Evolutionary conservation across 2,329 filamentous ascomycete species (phyloP), one percentile per base, ranked within the genome.

Genomic region (Trichoderma hamatum): DNA sequence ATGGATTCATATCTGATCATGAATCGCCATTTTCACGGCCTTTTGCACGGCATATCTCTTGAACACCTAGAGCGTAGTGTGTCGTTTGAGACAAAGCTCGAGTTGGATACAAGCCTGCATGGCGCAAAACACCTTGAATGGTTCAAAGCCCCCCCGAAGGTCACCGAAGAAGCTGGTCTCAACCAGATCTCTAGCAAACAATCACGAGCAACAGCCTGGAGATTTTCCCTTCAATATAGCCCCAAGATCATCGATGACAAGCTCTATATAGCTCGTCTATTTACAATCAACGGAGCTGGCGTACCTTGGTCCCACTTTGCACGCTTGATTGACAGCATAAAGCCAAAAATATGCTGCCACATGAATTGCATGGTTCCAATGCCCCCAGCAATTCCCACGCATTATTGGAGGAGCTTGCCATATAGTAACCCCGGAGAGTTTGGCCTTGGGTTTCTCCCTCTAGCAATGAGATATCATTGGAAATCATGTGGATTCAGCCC

Each of bases 1-100:
- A 55, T 55, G 61, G 32, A 54, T 5, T 49, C 32, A 21, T 43
- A 64, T 21, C 13, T 64, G 49, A 16, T 55, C 32, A 64, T 64
- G 61, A 55, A 30, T 6, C 24, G 32, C 3, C 19, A 55, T 43
- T 64, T 55, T 7, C 21, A 30, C 28, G 61, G 49, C 10, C 16
- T 7, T 19, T 43, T 49, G 39, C 61, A 55, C 49, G 49, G 61
- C 3, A 21, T 64, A 21, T 19, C 51, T 6, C 49, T 64, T 14
- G 14, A 30, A 28, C 36, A 19, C 24, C 19, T 64, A 6, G 16
- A 43, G 24, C 51, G 32, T 5, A 13, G 26, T 7, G 21, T 24
- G 10, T 24, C 32, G 13, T 64, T 30, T 30, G 49, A 55, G 7
- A 43, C 52, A 5, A 5, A 39, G 2, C n/a, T 64, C n/a, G 34